phyloP scores from a whole-genome alignment of 805 yeast species.

The Maudiozyma barnettii region DNA sequence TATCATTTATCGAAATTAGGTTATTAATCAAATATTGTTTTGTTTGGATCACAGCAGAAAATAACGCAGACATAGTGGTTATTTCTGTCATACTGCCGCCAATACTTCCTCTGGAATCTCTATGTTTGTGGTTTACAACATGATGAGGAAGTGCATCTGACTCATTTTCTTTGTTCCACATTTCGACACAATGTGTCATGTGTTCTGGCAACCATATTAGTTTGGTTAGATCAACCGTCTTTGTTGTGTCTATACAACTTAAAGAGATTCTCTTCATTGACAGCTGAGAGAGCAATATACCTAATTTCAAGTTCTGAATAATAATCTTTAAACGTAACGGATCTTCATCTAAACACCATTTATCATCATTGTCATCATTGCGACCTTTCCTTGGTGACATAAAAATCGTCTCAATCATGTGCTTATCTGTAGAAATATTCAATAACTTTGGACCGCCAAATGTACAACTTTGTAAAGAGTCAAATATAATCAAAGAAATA shows the following conservation, averaged over 20 bases:
- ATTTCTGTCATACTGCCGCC: neutral
- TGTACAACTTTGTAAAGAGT: constrained; percentile 42
- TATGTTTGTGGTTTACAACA: neutral
- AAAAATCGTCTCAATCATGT: constrained; percentile 10
- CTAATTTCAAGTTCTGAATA: constrained; percentile 19
- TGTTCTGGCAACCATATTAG: constrained; percentile 11
- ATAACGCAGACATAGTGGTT: constrained; percentile 8
- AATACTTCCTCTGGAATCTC: no score
- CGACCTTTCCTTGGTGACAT: neutral
- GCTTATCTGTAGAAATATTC: constrained; percentile 19
- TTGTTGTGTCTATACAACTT: constrained; percentile 2
- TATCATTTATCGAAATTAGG: constrained; percentile 12
- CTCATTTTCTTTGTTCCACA: constrained; percentile 1
- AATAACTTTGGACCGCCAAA: constrained; percentile 39
- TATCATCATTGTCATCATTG: neutral
- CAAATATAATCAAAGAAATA: constrained; percentile 39
- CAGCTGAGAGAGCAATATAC: constrained; percentile 18
- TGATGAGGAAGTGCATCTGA: neutral
- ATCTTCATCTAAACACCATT: constrained; percentile 26
- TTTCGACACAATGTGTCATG: neutral
- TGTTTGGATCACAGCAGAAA: constrained; percentile 13
- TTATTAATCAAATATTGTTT: constrained; percentile 14
- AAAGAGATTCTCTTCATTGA: constrained; percentile 20
- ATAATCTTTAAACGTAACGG: constrained; percentile 15
- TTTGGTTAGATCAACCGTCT: neutral